These are phyloP conservation scores for Colletotrichum scovillei DNA, from an alignment of 2,329 filamentous ascomycete species.

Conservation along the genomic window DNA sequence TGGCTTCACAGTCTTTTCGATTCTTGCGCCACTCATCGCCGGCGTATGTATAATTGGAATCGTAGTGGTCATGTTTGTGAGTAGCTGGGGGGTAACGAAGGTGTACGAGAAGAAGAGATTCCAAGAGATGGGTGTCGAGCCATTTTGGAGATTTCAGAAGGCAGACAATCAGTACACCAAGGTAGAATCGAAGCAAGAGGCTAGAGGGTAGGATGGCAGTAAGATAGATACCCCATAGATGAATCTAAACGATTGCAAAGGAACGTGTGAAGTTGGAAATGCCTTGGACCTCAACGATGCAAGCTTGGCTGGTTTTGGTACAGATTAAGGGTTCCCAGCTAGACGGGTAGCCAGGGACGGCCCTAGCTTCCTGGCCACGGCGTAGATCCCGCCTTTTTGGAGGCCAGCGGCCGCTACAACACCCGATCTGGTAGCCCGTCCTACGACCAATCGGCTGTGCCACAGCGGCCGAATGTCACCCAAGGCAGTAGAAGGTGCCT, in stretches of 20 bases:
- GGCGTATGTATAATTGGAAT: constrained; percentile 39
- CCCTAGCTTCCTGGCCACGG: background rate
- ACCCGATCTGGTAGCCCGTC: background rate
- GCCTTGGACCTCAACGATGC: background rate
- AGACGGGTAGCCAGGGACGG: background rate
- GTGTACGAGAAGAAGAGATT: constrained; percentile 40
- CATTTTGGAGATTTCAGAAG: constrained; percentile 26
- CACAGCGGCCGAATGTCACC: constrained; percentile 11
- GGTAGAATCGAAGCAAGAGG: background rate
- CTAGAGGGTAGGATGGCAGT: background rate
- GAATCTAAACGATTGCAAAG: background rate
- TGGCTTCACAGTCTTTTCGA: constrained; percentile 61
- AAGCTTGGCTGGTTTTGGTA: background rate
- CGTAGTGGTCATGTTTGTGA: constrained; percentile 35
- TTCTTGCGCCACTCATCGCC: constrained; percentile 51
- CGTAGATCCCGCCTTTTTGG: background rate
- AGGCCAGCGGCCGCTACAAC: background rate
- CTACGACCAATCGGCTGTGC: constrained; percentile 1
- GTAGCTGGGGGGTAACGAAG: constrained; percentile 34
- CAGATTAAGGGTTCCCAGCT: background rate
- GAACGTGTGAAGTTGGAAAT: background rate
- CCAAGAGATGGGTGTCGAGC: constrained; percentile 35
- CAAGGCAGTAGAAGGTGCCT: background rate
- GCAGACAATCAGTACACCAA: constrained; percentile 4
- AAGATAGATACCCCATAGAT: background rate